Percentiles rank a stretch among this genome's conserved stretches.
Conservation (phyloP, 1,139 yeast species). For the Hyphopichia fennica region DNA sequence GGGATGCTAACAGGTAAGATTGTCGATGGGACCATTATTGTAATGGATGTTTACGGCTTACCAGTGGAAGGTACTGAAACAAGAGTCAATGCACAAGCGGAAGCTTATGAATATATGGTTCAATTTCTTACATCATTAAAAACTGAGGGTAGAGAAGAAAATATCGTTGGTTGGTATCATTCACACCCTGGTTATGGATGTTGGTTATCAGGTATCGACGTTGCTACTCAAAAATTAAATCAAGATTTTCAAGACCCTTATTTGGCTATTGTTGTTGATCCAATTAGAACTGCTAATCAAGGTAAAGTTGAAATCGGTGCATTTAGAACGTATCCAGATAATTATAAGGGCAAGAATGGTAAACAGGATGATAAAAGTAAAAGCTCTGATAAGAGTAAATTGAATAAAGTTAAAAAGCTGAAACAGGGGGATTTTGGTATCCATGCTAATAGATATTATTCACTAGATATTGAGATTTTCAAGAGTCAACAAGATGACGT, state of each 20-base stretch:
- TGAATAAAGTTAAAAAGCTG: slow-evolving; percentile 17
- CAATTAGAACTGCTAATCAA: slow-evolving; percentile 63
- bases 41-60: slow-evolving; percentile 79
- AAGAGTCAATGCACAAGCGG: slow-evolving; percentile 89
- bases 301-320: slow-evolving; percentile 88
- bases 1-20: slow-evolving; percentile 89
- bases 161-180: slow-evolving; percentile 93
- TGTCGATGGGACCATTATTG: slow-evolving; percentile 56
- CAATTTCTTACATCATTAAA: slow-evolving; percentile 67
- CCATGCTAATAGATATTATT: slow-evolving; percentile 70
- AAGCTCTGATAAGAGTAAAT: slow-evolving; percentile 2
- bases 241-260: slow-evolving; percentile 91
- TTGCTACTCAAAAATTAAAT: slow-evolving; percentile 80
- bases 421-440: slow-evolving; percentile 66
- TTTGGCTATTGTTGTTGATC: slow-evolving; percentile 85
- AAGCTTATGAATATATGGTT: slow-evolving; percentile 94
- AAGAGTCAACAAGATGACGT: slow-evolving; percentile 53
- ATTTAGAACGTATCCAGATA: slow-evolving; percentile 73
- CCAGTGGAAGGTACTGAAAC: slow-evolving; percentile 98
- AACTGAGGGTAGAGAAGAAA: slow-evolving; percentile 49
- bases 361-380: slow-evolving; percentile 2
- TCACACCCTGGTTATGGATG: slow-evolving; percentile 98
- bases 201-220: slow-evolving; percentile 90
- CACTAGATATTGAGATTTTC: slow-evolving; percentile 66
- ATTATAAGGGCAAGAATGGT: slow-evolving; percentile 14